Base-by-base conservation (phyloP, 257 asterid genomes). In the Phtheirospermum japonicum region DNA sequence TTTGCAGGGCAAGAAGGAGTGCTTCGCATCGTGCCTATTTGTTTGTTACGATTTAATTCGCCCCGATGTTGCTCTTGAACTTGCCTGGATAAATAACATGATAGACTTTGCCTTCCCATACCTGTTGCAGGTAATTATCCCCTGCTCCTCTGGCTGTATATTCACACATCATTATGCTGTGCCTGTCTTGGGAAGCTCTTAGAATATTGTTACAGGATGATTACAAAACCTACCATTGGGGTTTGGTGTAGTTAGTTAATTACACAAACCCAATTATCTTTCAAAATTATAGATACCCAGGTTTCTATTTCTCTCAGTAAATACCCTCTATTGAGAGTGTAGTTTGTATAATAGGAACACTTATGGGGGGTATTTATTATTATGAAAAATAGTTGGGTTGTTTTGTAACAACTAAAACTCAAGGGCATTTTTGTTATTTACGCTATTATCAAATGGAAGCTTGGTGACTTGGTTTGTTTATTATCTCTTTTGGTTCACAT, bases 1-100 rank as follows among this genome's bases (percentile, higher is more conserved):
- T 69, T 51, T 76, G 78, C 79, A 93, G 99, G 99, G 99, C 16
- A 93, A 93, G 85, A 93, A 89, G 86, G 99, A 93, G 75, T 93
- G 99, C 80, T 93, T 87, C 2, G 87, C 99, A 0, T 93, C 99
- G 2, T 93, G 99, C 92, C 90, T 93, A 67, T 93, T 89, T 72
- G 99, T 93, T 61, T 93, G 99, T 71, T 93, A 93, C 18, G 99
- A 93, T 62, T 76, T 89, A 77, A 80, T 93, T 45, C 99, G 97
- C 40, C 75, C 90, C 1, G 99, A 93, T 74, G 96, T 93, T 63
- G 99, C 87, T 10, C 94, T 93, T 66, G 99, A 93, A 68, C 95
- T 93, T 31, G 96, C 97, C 62, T 93, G 99, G 99, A 82, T 87
- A 80, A 85, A 93, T 66, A 90, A 90, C 78, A 89, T 87, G 93